A percentile compares a stretch with the other conserved stretches of the same genome.
Conservation (phyloP, 1,139 yeast genomes). For the Saccharomyces hybrid region DNA sequence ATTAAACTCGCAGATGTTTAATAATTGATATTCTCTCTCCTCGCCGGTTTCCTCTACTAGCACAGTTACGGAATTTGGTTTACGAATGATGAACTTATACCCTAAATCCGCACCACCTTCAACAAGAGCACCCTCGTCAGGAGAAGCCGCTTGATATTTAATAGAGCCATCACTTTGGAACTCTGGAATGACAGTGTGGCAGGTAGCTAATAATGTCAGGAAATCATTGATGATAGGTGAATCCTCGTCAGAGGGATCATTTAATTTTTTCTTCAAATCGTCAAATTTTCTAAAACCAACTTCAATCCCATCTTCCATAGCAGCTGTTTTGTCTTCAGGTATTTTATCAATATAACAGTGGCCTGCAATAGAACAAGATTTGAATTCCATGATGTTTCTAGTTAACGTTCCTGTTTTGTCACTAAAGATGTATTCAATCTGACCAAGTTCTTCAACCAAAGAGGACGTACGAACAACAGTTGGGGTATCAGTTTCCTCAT, state of each 20-base stretch:
- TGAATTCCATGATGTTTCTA: conserved; percentile 92
- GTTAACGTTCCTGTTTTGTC: conserved; percentile 97
- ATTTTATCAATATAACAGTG: conserved; percentile 79
- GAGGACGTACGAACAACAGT: conserved; percentile 93
- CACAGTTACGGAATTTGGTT: conserved; percentile 75
- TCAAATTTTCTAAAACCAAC: conserved; percentile 72
- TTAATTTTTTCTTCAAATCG: conserved; percentile 49
- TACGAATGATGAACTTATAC: conserved; percentile 73
- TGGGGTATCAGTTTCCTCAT: conserved; percentile 83
- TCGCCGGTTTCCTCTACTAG: conserved; percentile 39
- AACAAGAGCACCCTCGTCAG: conserved; percentile 97
- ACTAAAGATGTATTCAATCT: conserved; percentile 88
- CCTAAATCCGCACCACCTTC: conserved; percentile 93
- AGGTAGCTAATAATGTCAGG: conserved; percentile 76
- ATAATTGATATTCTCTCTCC: conserved; percentile 59
- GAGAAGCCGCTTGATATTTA: conserved; percentile 97
- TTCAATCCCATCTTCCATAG: conserved; percentile 69
- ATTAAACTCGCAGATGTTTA: conserved; percentile 92
- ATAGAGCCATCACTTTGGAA: conserved; percentile 51
- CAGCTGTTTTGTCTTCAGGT: conserved; percentile 82
- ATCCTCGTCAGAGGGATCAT: conserved; percentile 40
- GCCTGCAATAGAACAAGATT: conserved; percentile 91
- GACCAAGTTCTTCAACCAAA: conserved; percentile 92
- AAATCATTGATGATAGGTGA: conserved; percentile 70
- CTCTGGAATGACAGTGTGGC: conserved; percentile 98